phyloP scores from a whole-genome alignment of 148 eudicot genomes.

The Nepenthes gracilis region DNA sequence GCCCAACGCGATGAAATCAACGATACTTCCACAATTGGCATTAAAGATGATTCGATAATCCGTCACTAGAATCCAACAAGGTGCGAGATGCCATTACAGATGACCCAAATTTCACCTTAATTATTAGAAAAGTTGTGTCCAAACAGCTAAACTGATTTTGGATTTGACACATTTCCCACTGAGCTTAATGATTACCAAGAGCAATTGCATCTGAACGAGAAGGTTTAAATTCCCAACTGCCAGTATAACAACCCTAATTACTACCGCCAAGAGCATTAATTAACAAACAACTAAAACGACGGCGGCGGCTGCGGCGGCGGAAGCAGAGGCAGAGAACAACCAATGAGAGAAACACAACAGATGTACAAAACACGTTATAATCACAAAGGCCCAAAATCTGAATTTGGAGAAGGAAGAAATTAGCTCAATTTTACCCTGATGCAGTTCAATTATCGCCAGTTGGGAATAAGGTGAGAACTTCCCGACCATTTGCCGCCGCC shows the following conservation, averaged over 20 bases:
- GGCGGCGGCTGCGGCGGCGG: too few species aligned
- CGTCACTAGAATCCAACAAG: constrained; percentile 22
- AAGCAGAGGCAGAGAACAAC: too few species aligned
- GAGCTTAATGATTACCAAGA: too few species aligned
- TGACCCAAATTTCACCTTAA: constrained; percentile 13
- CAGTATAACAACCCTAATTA: too few species aligned
- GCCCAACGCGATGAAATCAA: too few species aligned
- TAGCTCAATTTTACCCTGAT: constrained; percentile 1
- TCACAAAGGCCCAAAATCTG: background rate
- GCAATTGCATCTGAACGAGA: too few species aligned
- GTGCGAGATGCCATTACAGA: constrained; percentile 2
- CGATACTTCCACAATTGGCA: background rate
- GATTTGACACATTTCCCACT: too few species aligned
- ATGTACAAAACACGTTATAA: background rate
- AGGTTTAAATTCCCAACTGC: too few species aligned
- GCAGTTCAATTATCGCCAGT: constrained; percentile 36
- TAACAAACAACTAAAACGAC: too few species aligned
- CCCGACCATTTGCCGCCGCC: constrained; percentile 31
- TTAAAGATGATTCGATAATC: constrained; percentile 5
- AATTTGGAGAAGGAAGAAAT: background rate
- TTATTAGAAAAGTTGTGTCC: constrained; percentile 10
- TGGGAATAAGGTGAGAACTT: constrained; percentile 75
- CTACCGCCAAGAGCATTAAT: too few species aligned
- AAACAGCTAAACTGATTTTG: background rate
- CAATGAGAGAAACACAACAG: too few species aligned